These are phyloP conservation scores for Caloboletus firmus DNA, from an alignment of 1,284 basidiomycete species.

Conservation along the genomic window DNA sequence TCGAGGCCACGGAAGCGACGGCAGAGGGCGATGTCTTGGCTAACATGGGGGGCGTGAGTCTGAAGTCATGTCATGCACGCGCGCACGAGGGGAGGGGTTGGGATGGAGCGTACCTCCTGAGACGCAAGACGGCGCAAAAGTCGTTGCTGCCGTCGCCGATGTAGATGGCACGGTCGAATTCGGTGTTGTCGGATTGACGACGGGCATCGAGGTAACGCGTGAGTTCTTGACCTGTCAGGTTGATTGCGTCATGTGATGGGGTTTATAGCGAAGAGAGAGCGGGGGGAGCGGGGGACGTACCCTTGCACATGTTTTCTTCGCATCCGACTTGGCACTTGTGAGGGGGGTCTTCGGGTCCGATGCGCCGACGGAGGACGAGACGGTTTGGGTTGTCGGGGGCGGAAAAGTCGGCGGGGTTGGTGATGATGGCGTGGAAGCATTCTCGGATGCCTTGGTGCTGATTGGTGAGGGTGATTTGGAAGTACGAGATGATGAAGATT, in stretches of 20 bases:
- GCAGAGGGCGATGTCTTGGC: constrained; percentile 78
- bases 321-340: constrained; percentile 89
- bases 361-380: constrained; percentile 74
- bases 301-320: constrained; percentile 98
- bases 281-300: constrained; percentile 38
- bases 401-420: constrained; percentile 90
- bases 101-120: constrained; percentile 66
- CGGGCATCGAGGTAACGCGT: constrained; percentile 66
- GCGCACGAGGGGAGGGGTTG: too few species aligned
- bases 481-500: too few species aligned
- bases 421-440: constrained; percentile 86
- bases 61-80: too few species aligned
- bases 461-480: neutral
- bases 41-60: constrained; percentile 27
- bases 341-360: constrained; percentile 76
- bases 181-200: constrained; percentile 51
- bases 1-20: constrained; percentile 76
- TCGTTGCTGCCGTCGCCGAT: constrained; percentile 96
- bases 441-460: constrained; percentile 73
- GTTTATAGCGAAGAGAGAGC: neutral
- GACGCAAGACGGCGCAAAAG: constrained; percentile 86
- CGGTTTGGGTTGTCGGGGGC: constrained; percentile 60
- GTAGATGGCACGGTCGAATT: constrained; percentile 84
- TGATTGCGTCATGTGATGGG: too few species aligned
- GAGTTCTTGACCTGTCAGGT: constrained; percentile 82